phyloP scores from a whole-genome alignment of 1,139 yeast species.

The Diutina siamensis region DNA sequence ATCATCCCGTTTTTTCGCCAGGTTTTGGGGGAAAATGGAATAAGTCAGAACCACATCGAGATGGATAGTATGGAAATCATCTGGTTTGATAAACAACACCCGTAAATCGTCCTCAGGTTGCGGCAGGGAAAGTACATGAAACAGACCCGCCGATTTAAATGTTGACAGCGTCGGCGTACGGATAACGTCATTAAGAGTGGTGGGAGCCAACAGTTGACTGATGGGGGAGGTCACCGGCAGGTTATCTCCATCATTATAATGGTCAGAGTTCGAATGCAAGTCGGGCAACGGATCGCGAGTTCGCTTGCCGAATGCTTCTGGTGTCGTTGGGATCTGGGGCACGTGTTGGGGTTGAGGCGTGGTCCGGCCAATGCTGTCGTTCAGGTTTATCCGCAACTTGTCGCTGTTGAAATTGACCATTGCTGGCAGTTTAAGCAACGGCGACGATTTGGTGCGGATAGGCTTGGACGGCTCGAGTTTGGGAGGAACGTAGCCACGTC shows the following conservation, averaged over 20 bases:
- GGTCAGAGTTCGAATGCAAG: neutral
- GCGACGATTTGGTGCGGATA: neutral
- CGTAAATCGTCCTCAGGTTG: slow-evolving; percentile 25
- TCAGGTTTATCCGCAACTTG: neutral
- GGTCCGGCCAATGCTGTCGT: neutral
- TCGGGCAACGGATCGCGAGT: neutral
- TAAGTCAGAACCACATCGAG: slow-evolving; percentile 47
- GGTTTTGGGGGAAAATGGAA: slow-evolving; percentile 14
- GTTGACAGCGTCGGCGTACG: neutral
- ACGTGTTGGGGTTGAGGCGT: neutral
- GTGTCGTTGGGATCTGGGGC: slow-evolving; percentile 1
- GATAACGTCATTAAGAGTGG: neutral
- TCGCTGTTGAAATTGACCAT: neutral
- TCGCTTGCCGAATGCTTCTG: slow-evolving; percentile 1
- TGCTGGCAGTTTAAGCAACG: slow-evolving; percentile 3
- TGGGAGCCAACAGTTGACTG: neutral
- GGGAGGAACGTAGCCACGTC: neutral
- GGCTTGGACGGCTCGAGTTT: neutral
- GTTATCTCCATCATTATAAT: neutral
- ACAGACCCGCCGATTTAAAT: neutral
- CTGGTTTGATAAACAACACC: slow-evolving; percentile 51
- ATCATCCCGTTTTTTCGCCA: slow-evolving; percentile 33
- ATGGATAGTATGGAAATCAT: slow-evolving; percentile 49
- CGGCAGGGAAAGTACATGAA: slow-evolving; percentile 3
- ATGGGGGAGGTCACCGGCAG: neutral